These are phyloP conservation scores for Penicillium sp. DNA, from an alignment of 2,329 filamentous ascomycete species.

Conservation along the genomic window DNA sequence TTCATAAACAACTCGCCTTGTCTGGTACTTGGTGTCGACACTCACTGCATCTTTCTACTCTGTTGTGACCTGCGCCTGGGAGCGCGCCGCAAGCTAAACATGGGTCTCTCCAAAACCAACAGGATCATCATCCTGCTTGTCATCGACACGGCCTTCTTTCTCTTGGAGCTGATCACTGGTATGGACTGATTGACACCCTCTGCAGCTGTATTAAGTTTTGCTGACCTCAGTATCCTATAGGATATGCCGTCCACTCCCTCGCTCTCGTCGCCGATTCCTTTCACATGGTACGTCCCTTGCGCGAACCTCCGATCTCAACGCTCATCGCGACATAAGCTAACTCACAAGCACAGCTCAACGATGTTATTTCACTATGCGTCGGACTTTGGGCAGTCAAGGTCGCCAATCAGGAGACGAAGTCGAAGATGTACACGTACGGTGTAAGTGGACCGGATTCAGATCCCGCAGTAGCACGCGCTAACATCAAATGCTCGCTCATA, in stretches of 20 bases:
- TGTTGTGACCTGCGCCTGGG: constrained; percentile 20
- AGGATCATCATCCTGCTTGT: constrained; percentile 89
- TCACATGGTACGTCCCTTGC: constrained; percentile 71
- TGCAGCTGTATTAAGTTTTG: neutral
- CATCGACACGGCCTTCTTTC: constrained; percentile 86
- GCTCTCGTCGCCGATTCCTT: constrained; percentile 96
- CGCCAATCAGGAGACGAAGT: constrained; percentile 73
- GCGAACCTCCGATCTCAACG: neutral
- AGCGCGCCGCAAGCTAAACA: constrained; percentile 40
- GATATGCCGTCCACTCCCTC: constrained; percentile 84
- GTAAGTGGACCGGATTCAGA: constrained; percentile 51
- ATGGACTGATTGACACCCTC: constrained; percentile 19
- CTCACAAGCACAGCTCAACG: constrained; percentile 66
- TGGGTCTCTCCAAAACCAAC: constrained; percentile 89
- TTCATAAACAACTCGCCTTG: neutral
- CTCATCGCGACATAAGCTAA: neutral
- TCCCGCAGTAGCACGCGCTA: constrained; percentile 6
- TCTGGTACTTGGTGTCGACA: neutral
- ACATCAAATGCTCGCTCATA: constrained; percentile 34
- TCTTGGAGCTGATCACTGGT: constrained; percentile 79
- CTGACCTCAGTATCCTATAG: constrained; percentile 33
- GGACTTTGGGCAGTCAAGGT: constrained; percentile 94
- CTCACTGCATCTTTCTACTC: neutral
- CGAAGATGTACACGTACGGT: constrained; percentile 92
- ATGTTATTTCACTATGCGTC: constrained; percentile 90